Evolutionary conservation across 345 rosid species (phyloP), one percentile per base, ranked within the genome.

Genomic region (Salix brachista): DNA sequence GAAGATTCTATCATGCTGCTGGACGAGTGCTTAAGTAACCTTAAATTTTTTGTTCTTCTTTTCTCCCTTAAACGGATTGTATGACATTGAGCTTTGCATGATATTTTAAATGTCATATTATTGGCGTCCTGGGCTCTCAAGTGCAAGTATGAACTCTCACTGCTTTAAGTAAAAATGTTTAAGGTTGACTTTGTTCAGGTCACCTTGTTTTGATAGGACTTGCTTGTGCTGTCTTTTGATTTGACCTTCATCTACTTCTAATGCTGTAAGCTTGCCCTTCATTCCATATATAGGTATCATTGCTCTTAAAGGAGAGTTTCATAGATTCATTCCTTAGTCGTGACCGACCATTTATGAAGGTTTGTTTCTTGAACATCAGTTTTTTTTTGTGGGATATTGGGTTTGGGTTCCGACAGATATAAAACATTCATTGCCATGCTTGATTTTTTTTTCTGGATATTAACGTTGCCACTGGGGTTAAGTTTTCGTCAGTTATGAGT

Each of bases 341-440:
- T 26, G 94, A 91, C 72, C 90, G 97, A 34, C 83, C 93, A 34
- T 95, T 90, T 80, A 93, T 95, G 99, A 91, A 90, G 97, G 99
- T 95, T 4, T 65, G 81, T 44, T 68, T 69, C 64, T 74, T 34
- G 32, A 74, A 65, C 50, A 32, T 28, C 10, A 60, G 23, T 46
- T 8, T 58, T 18, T 4, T 41, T 25, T 19, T 14, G 1, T 19
- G 13, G 14, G 44, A 41, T 41, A 10, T 25, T 4, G 16, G 1
- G 9, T 62, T 50, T 8, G 18, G 1, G 8, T 5, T 17, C 19
- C 48, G 26, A 42, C 19, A 42, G 23, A 46, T 65, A 62, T 62
- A 50, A 19, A 6, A 54, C 68, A 8, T 54, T 76, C 69, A 37
- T 21, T 28, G 19, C 46, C 32, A 23, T 69, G 18, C 32, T n/a